These are phyloP conservation scores for Penicillium ucsense DNA, from an alignment of 495 filamentous ascomycete genomes.

Conservation along the genomic window DNA sequence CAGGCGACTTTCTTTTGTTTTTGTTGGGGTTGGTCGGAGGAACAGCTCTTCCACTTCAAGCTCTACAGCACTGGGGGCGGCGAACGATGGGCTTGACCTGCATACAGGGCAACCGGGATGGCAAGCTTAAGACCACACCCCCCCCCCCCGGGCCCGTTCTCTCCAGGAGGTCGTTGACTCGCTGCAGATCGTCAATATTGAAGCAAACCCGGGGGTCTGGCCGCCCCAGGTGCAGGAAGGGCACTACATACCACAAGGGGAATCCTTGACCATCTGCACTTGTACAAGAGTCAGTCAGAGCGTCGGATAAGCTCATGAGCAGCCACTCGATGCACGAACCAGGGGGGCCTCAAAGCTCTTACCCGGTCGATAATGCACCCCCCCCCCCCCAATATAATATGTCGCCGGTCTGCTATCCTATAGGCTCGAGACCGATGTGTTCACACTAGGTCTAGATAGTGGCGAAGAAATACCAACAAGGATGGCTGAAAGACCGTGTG, in stretches of 20 bases:
- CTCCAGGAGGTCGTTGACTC: too few species aligned
- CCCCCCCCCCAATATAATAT: not conserved
- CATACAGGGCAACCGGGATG: slow-evolving; percentile 6
- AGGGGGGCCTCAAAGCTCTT: not conserved
- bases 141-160: too few species aligned
- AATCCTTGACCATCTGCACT: not conserved
- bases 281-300: too few species aligned
- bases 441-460: not conserved
- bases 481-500: not conserved
- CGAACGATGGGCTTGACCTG: not conserved
- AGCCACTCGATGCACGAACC: not conserved
- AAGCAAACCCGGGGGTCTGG: slow-evolving; percentile 1
- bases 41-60: not conserved
- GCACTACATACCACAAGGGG: not conserved
- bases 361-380: not conserved
- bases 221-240: not conserved
- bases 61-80: slow-evolving; percentile 3
- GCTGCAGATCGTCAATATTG: too few species aligned
- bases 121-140: slow-evolving; percentile 4
- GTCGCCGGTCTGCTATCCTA: not conserved
- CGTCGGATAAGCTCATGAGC: too few species aligned
- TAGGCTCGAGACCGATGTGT: not conserved
- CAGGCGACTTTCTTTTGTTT: too few species aligned
- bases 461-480: not conserved
- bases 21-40: too few species aligned